These are phyloP conservation scores for Laetiporus sulphureus DNA, from an alignment of 1,284 basidiomycete genomes.

Conservation along the genomic window DNA sequence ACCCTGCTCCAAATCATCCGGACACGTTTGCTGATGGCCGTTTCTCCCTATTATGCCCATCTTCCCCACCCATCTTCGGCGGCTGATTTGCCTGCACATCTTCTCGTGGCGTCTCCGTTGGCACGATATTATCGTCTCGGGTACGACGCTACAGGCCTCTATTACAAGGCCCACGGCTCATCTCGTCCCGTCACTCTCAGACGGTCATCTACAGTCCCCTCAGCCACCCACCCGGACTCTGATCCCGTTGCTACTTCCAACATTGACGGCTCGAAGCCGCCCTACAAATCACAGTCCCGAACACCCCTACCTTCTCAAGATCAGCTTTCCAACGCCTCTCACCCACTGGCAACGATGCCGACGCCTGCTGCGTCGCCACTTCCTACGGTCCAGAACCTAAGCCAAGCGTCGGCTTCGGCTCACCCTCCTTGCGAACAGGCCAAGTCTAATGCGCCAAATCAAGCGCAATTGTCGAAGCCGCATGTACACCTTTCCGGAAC, in stretches of 20 bases:
- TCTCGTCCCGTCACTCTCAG: conserved; percentile 29
- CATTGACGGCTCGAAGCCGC: too few relatives aligned
- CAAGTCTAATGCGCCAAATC: conserved; percentile 16
- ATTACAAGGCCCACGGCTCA: conserved; percentile 31
- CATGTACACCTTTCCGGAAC: conserved; percentile 44
- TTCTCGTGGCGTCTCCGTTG: conserved; percentile 10
- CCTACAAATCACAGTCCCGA: too few relatives aligned
- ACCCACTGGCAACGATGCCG: too few relatives aligned
- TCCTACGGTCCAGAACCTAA: conserved; percentile 12
- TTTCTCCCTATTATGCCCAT: conserved; percentile 11
- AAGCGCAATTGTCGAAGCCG: conserved; percentile 28
- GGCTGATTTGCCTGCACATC: conserved; percentile 19
- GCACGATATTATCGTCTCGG: conserved; percentile 15
- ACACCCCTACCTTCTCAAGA: too few relatives aligned
- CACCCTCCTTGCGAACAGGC: conserved; percentile 10
- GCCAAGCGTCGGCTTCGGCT: conserved; percentile 7
- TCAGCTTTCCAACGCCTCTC: too few relatives aligned
- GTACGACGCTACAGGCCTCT: conserved; percentile 25
- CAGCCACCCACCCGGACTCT: conserved; percentile 27
- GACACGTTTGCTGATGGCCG: conserved; percentile 18
- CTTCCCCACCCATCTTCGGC: conserved; percentile 9
- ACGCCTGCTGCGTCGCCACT: conserved; percentile 27
- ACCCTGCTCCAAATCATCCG: conserved; percentile 10
- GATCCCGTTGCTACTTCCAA: conserved; percentile 7
- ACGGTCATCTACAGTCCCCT: conserved; percentile 22